Conservation (phyloP, 345 rosid species). For the Boechera retrofracta region DNA sequence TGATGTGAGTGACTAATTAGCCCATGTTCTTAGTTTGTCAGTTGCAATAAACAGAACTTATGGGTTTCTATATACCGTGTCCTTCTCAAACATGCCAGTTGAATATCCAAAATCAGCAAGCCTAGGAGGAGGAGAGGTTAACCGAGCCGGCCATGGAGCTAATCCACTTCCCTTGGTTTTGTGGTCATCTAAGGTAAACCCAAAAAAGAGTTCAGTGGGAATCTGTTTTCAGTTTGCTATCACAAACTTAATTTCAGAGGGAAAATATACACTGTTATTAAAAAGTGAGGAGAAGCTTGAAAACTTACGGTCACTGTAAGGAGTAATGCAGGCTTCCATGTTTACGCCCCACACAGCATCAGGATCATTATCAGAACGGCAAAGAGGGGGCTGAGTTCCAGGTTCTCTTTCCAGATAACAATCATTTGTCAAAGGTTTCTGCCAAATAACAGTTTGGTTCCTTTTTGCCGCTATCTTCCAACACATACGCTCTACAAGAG, state of each 20-base stretch:
- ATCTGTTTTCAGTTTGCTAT: neutral
- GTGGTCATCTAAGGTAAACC: constrained; percentile 62
- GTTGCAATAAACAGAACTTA: neutral
- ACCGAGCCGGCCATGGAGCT: constrained; percentile 94
- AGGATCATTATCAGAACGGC: constrained; percentile 78
- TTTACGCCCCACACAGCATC: constrained; percentile 79
- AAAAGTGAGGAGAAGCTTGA: constrained; percentile 8
- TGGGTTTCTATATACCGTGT: constrained; percentile 53
- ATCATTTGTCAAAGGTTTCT: constrained; percentile 81
- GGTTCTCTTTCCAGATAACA: constrained; percentile 76
- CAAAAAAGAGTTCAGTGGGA: constrained; percentile 18
- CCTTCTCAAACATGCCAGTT: constrained; percentile 76
- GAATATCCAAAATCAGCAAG: constrained; percentile 90
- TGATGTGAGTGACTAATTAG: neutral
- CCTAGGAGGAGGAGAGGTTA: constrained; percentile 76
- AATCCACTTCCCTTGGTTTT: constrained; percentile 77
- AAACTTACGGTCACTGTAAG: constrained; percentile 78
- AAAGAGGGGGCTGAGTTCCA: constrained; percentile 81
- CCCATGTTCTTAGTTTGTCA: constrained; percentile 2
- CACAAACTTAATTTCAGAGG: neutral
- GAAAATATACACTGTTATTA: neutral
- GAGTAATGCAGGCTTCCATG: constrained; percentile 86
- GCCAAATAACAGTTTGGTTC: constrained; percentile 94
- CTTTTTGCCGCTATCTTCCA: constrained; percentile 84
- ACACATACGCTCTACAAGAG: constrained; percentile 89